Percentiles rank a stretch among this genome's conserved stretches.
Evolutionary conservation across 2,329 filamentous ascomycete species (phyloP).

Genomic region (Penicillium sp.): DNA sequence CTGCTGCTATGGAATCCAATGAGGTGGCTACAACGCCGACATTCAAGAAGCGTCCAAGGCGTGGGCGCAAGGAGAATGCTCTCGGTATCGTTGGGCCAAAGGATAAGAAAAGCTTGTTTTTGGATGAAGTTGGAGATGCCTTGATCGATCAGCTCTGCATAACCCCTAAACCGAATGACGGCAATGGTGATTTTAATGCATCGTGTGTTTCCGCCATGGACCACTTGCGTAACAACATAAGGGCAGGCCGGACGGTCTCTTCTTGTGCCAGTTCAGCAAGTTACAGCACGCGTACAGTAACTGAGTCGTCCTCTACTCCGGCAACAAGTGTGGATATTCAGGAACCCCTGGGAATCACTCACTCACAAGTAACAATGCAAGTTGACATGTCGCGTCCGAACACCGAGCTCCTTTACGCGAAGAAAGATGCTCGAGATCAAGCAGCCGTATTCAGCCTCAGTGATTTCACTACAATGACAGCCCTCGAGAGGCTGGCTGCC

Average conservation of each 20-base stretch:
- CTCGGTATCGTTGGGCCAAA: not conserved
- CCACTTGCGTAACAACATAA: slow-evolving; percentile 15
- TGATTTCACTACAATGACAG: slow-evolving; percentile 34
- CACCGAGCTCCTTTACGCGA: not conserved
- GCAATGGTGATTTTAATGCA: not conserved
- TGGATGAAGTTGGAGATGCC: slow-evolving; percentile 24
- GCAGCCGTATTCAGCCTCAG: slow-evolving; percentile 29
- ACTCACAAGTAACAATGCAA: not conserved
- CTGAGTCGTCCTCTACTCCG: slow-evolving; percentile 11
- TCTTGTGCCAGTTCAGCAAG: slow-evolving; percentile 17
- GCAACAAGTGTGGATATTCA: slow-evolving; percentile 17
- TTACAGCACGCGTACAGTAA: slow-evolving; percentile 18
- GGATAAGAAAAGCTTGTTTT: slow-evolving; percentile 17
- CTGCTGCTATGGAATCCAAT: not conserved
- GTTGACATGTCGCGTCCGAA: not conserved
- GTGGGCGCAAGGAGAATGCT: slow-evolving; percentile 8
- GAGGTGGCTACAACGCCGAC: not conserved
- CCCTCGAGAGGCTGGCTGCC: slow-evolving; percentile 32
- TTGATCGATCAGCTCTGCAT: slow-evolving; percentile 21
- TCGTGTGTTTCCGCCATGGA: slow-evolving; percentile 17
- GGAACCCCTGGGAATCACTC: not conserved
- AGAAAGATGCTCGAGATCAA: not conserved
- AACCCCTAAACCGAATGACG: not conserved
- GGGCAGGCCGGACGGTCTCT: slow-evolving; percentile 1
- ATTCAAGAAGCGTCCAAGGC: slow-evolving; percentile 12